Base-by-base conservation (phyloP, 768 basidiomycete species). In the Chalciporus sphaerocephalus region DNA sequence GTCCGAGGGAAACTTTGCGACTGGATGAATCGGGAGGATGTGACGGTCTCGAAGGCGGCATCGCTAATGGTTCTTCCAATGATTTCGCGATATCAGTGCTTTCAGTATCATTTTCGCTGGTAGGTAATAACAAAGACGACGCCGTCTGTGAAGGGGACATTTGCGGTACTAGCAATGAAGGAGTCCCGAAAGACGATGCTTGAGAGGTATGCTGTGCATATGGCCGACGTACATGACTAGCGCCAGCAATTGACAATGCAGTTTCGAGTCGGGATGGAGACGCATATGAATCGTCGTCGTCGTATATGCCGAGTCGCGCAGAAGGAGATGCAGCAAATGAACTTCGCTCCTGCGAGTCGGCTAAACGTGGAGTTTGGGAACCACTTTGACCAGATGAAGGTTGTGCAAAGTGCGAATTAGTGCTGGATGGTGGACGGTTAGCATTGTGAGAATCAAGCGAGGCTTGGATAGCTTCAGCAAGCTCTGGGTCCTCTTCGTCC, bases 211-310 rank as follows among this genome's bases (percentile, higher is more conserved):
- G 54, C 27, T 47, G 52, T 18, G 41, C 16, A 36, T 48, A 46
- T 9, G 46, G 21, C 22, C 30, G 57, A 37, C 53, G 62, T 9
- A 64, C 61, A 12, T 72, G 70, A 5, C 73, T 73, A 7, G 83
- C 74, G 42, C 81, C 81, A 15, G 79, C 87, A 34, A 88, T 79
- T 9, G 84, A 74, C 22, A 88, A 62, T 1, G 76, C 81, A 1
- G 83, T 84, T 54, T 82, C 81, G n/a, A 87, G 65, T 16, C 81
- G 73, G 17, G 73, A 72, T 1, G 75, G 81, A 2, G 75, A 74
- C 24, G 74, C 66, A 18, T 74, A 73, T 16, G 78, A 62, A 40
- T 81, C 76, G 7, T 78, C 73, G 25, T 73, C 72, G 12, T 60
- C 50, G 22, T 55, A 35, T 16, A 42, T n/a, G 7, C 22, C 28